Percentiles rank a stretch among this genome's conserved stretches.
Conservation (phyloP, 2,329 filamentous ascomycete genomes). For the Xylariaceae sp. region DNA sequence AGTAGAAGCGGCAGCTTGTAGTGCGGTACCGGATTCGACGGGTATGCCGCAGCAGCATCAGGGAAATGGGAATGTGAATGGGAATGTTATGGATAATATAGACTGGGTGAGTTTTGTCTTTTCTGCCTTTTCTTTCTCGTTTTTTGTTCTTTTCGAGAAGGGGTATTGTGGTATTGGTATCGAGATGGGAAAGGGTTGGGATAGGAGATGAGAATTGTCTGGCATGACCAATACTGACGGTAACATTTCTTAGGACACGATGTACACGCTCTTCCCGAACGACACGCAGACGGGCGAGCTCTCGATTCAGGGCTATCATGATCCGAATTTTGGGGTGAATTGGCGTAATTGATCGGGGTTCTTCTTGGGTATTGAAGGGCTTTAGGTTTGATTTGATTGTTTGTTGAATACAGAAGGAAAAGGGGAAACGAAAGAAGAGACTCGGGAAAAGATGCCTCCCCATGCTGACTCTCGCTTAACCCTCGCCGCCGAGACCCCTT, state of each 20-base stretch:
- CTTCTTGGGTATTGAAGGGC: too few species aligned
- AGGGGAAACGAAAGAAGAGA: not conserved
- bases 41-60: constrained; percentile 9
- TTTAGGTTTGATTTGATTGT: too few species aligned
- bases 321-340: constrained; percentile 31
- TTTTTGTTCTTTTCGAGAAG: too few species aligned
- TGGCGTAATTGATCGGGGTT: constrained; percentile 23
- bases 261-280: constrained; percentile 35
- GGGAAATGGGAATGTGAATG: constrained; percentile 1
- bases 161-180: too few species aligned
- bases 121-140: not conserved
- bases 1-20: not conserved
- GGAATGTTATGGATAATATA: constrained; percentile 47
- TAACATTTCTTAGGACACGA: constrained; percentile 29
- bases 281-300: constrained; percentile 37
- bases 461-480: too few species aligned
- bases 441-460: too few species aligned
- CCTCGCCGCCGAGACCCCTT: too few species aligned
- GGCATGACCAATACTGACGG: not conserved
- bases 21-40: not conserved
- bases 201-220: not conserved
- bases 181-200: too few species aligned
- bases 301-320: constrained; percentile 35
- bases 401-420: too few species aligned
- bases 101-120: constrained; percentile 54